Conservation (phyloP, 202 grass and related monocot genomes). For the Zoysia matrella region DNA sequence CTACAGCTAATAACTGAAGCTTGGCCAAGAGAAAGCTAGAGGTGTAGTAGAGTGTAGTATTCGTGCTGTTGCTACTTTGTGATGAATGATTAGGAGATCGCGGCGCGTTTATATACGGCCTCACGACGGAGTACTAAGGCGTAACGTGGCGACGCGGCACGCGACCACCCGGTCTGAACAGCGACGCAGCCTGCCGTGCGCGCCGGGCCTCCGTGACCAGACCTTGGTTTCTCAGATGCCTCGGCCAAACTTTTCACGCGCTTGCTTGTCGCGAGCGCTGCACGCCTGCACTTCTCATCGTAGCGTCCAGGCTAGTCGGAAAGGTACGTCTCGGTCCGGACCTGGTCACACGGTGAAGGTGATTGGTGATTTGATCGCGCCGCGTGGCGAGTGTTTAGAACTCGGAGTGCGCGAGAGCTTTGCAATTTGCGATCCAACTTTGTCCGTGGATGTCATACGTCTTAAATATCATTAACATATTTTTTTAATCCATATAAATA, state of each 20-base stretch:
- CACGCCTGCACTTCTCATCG: neutral
- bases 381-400: too few species aligned
- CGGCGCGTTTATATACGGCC: neutral
- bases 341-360: neutral
- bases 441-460: neutral
- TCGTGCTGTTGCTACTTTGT: neutral
- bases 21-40: neutral
- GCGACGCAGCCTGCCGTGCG: slow-evolving; percentile 20
- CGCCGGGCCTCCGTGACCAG: neutral
- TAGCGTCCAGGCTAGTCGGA: neutral
- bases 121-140: neutral
- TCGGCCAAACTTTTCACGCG: neutral
- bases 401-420: neutral
- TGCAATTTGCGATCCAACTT: neutral
- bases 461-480: too few species aligned
- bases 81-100: neutral
- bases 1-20: neutral
- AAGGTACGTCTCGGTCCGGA: neutral
- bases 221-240: slow-evolving; percentile 13
- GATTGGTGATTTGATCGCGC: too few species aligned
- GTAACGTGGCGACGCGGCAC: slow-evolving; percentile 15
- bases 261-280: neutral
- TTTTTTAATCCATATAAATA: too few species aligned
- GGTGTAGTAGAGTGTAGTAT: neutral
- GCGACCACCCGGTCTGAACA: slow-evolving; percentile 4